phyloP scores from a whole-genome alignment of 202 grass and related monocot genomes.

The Cymbopogon flexuosus region DNA sequence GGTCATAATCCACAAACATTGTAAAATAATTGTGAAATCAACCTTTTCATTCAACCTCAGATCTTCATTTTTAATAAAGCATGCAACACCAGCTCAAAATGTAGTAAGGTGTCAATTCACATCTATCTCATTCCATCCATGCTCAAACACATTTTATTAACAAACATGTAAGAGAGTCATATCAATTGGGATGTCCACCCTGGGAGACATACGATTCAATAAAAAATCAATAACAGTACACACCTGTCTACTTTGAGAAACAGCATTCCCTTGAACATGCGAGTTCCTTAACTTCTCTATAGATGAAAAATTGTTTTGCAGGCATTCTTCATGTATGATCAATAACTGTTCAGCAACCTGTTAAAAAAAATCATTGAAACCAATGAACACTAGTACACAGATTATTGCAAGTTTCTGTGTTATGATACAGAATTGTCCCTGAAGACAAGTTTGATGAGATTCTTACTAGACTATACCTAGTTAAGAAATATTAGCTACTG shows the following conservation, averaged over 20 bases:
- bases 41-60: background rate
- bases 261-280: conserved; percentile 38
- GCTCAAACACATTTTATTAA: background rate
- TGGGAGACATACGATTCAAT: background rate
- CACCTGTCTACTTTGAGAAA: conserved; percentile 74
- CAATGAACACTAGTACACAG: background rate
- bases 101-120: no score
- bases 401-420: background rate
- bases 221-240: conserved; percentile 2
- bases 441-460: background rate
- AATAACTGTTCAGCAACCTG: conserved; percentile 71
- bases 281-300: conserved; percentile 63
- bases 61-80: background rate
- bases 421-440: background rate
- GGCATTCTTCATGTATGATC: conserved; percentile 82
- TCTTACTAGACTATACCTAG: background rate
- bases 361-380: background rate
- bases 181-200: background rate
- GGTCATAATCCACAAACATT: background rate
- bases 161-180: background rate
- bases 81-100: background rate
- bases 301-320: conserved; percentile 53
- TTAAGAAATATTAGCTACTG: background rate
- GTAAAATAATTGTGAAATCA: background rate
- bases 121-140: no score